Evolutionary conservation across 345 rosid genomes (phyloP).

Genomic region (Dipteronia sinensis): DNA sequence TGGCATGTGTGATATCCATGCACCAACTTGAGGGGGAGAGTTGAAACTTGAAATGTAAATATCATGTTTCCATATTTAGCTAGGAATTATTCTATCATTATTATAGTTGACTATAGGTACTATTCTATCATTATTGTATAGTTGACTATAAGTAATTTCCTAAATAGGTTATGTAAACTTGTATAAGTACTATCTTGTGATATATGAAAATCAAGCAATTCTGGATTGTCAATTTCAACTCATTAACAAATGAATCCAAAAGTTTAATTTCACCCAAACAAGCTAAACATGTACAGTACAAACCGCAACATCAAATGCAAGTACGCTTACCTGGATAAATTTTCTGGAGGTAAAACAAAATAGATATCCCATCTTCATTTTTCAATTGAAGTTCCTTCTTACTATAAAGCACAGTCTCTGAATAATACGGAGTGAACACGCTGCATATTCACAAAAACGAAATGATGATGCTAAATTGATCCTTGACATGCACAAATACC

Average conservation of each 20-base stretch:
- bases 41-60: too few relatives aligned
- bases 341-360: slow-evolving; percentile 97
- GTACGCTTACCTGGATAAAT: slow-evolving; percentile 81
- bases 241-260: not conserved
- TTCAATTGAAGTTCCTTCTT: slow-evolving; percentile 80
- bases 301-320: slow-evolving; percentile 1
- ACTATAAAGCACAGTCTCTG: slow-evolving; percentile 94
- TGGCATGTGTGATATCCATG: too few relatives aligned
- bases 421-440: slow-evolving; percentile 97
- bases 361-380: slow-evolving; percentile 97
- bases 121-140: too few relatives aligned
- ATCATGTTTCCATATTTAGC: too few relatives aligned
- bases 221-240: too few relatives aligned
- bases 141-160: too few relatives aligned
- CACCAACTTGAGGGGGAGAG: too few relatives aligned
- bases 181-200: too few relatives aligned
- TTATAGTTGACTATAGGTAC: too few relatives aligned
- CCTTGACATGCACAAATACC: slow-evolving; percentile 7
- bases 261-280: not conserved
- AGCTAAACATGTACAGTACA: not conserved
- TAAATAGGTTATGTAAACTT: too few relatives aligned
- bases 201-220: too few relatives aligned
- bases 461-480: slow-evolving; percentile 28
- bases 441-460: slow-evolving; percentile 49
- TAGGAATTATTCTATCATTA: too few relatives aligned